A percentile compares a stretch with the other conserved stretches of the same genome.
phyloP scores from a whole-genome alignment of 352 stramenopile genomes.

The Phytophthora hybrid region DNA sequence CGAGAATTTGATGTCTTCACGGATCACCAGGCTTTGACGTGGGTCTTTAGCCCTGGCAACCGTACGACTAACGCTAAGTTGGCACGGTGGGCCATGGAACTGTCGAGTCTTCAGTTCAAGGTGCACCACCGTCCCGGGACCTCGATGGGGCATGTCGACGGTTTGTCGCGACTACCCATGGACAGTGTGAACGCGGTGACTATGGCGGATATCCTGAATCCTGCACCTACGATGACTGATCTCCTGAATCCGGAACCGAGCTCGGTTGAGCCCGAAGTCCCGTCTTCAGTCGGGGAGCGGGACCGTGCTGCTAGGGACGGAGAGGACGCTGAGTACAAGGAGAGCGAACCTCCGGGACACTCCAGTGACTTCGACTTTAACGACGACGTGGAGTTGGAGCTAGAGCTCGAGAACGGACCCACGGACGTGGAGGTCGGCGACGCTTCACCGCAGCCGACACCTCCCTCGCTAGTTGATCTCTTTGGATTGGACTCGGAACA shows the following conservation, averaged over 20 bases:
- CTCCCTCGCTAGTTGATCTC: background rate
- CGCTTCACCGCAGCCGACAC: background rate
- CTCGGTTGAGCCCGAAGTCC: background rate
- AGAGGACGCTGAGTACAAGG: background rate
- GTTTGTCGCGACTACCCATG: conserved; percentile 1
- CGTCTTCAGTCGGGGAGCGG: background rate
- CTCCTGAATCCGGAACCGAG: background rate
- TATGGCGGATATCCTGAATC: background rate
- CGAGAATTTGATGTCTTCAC: too few species aligned
- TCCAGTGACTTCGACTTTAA: too few species aligned
- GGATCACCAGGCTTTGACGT: too few species aligned
- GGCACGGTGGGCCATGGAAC: conserved; percentile 12
- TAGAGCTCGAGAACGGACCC: background rate
- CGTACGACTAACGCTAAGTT: conserved; percentile 1
- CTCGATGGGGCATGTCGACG: conserved; percentile 7
- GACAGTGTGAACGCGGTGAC: background rate
- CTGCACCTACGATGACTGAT: background rate
- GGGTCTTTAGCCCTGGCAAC: too few species aligned
- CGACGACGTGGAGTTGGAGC: background rate
- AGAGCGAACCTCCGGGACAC: background rate
- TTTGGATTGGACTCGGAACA: background rate
- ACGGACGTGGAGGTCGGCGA: background rate
- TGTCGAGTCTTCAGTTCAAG: conserved; percentile 10
- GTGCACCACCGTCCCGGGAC: conserved; percentile 5
- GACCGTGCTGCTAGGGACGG: background rate